Evolutionary conservation across 1,284 basidiomycete genomes (phyloP).

Genomic region (Hymenochaete sp.): DNA sequence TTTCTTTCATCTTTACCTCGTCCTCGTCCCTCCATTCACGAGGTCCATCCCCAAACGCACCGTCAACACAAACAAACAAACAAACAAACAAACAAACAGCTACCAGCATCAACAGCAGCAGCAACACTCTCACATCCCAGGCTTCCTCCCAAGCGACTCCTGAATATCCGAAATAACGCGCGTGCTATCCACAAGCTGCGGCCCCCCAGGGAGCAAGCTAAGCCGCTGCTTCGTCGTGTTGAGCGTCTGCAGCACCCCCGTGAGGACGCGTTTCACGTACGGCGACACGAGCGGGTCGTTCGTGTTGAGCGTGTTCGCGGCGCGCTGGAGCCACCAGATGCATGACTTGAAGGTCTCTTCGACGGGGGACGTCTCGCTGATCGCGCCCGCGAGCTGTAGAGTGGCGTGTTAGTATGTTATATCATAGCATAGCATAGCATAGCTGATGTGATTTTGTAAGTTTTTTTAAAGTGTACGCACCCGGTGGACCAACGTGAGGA

Average conservation of each 20-base stretch:
- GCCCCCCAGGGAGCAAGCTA: slow-evolving; percentile 61
- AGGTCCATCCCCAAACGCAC: too few relatives aligned
- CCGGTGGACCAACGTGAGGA: slow-evolving; percentile 70
- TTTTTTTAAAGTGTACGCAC: slow-evolving; percentile 37
- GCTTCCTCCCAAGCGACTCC: slow-evolving; percentile 61
- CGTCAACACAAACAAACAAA: too few relatives aligned
- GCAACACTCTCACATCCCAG: slow-evolving; percentile 21
- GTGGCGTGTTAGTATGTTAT: too few relatives aligned
- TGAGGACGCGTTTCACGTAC: slow-evolving; percentile 69
- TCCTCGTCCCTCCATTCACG: too few relatives aligned
- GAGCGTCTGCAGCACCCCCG: slow-evolving; percentile 64
- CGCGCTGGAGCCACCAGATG: slow-evolving; percentile 77
- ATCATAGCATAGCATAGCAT: slow-evolving; percentile 15
- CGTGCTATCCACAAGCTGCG: slow-evolving; percentile 54
- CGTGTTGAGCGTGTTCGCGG: slow-evolving; percentile 58
- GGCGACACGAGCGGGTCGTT: slow-evolving; percentile 73
- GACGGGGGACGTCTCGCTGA: slow-evolving; percentile 63
- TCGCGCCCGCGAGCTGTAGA: slow-evolving; percentile 57
- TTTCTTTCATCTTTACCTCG: too few relatives aligned
- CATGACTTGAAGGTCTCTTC: slow-evolving; percentile 73
- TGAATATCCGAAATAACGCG: slow-evolving; percentile 66
- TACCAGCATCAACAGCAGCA: too few relatives aligned
- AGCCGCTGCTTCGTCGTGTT: slow-evolving; percentile 71
- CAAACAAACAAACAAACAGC: too few relatives aligned
- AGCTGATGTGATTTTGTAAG: slow-evolving; percentile 3